Conservation (phyloP, 139 green algal species). For the Asterochloris erici region DNA sequence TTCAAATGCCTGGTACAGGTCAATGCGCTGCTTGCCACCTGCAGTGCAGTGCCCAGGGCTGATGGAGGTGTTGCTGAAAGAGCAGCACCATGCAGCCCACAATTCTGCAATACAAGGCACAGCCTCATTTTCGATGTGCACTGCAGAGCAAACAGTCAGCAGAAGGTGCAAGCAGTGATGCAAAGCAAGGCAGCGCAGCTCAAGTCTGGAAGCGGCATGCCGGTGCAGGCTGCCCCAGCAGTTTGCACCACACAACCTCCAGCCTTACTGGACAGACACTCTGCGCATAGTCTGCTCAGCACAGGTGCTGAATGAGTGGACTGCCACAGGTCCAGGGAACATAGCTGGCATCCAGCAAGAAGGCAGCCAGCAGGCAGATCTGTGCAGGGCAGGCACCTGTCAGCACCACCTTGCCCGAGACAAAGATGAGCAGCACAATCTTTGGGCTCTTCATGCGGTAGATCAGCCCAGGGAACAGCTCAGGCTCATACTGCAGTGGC, state of each 20-base stretch:
- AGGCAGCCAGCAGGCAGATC: background rate
- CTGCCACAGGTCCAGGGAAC: background rate
- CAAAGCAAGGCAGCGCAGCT: too few relatives aligned
- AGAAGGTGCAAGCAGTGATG: too few relatives aligned
- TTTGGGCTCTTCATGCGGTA: conserved; percentile 98
- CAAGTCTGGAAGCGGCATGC: too few relatives aligned
- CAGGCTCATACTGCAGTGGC: conserved; percentile 89
- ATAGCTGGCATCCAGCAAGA: background rate
- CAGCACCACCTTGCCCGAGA: conserved; percentile 94
- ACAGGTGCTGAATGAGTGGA: background rate
- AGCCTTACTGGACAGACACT: too few relatives aligned
- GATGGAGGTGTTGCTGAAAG: too few relatives aligned
- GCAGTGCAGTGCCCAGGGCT: background rate
- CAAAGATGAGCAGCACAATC: conserved; percentile 99
- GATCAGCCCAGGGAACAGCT: conserved; percentile 99
- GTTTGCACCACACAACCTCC: too few relatives aligned
- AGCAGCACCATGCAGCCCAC: too few relatives aligned
- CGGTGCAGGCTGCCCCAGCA: too few relatives aligned
- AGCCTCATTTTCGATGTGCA: too few relatives aligned
- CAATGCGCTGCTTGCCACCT: conserved; percentile 87
- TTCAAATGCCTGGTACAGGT: conserved; percentile 98
- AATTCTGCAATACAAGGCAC: too few relatives aligned
- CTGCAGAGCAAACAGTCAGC: too few relatives aligned
- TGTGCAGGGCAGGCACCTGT: conserved; percentile 48
- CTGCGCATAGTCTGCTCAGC: too few relatives aligned